Evolutionary conservation across 1,284 basidiomycete genomes (phyloP).

Genomic region (Ustilago tritici): DNA sequence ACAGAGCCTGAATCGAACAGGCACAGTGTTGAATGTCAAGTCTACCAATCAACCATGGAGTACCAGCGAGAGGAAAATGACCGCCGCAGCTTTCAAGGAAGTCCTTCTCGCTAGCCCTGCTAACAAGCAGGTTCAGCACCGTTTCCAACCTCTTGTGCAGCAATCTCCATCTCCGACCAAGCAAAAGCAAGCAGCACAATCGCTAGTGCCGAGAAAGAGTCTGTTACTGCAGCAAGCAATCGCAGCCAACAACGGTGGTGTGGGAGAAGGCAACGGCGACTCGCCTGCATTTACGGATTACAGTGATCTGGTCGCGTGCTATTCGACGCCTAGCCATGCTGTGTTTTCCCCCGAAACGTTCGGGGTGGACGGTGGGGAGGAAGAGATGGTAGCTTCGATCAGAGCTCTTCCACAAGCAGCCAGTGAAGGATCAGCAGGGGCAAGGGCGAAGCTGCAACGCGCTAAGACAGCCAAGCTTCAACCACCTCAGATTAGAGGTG

Average conservation of each 20-base stretch:
- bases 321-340: conserved; percentile 32
- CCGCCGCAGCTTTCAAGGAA: conserved; percentile 25
- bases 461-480: conserved; percentile 28
- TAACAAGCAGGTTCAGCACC: conserved; percentile 20
- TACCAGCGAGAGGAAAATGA: conserved; percentile 15
- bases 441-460: conserved; percentile 32
- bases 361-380: background rate
- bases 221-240: conserved; percentile 33
- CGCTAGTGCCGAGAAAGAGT: conserved; percentile 16
- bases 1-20: conserved; percentile 1
- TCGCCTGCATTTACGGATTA: conserved; percentile 35
- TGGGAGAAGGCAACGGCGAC: background rate
- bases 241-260: background rate
- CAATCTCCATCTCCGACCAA: background rate
- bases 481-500: background rate
- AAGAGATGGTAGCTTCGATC: conserved; percentile 9
- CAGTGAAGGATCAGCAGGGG: background rate
- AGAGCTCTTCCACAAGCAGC: conserved; percentile 2
- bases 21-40: conserved; percentile 34
- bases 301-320: conserved; percentile 42
- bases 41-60: conserved; percentile 33
- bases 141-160: background rate
- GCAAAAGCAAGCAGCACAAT: background rate
- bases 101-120: conserved; percentile 30
- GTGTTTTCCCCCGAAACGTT: conserved; percentile 1